Conservation (phyloP, 768 basidiomycete species). For the Boletus pseudo-olivaceus region DNA sequence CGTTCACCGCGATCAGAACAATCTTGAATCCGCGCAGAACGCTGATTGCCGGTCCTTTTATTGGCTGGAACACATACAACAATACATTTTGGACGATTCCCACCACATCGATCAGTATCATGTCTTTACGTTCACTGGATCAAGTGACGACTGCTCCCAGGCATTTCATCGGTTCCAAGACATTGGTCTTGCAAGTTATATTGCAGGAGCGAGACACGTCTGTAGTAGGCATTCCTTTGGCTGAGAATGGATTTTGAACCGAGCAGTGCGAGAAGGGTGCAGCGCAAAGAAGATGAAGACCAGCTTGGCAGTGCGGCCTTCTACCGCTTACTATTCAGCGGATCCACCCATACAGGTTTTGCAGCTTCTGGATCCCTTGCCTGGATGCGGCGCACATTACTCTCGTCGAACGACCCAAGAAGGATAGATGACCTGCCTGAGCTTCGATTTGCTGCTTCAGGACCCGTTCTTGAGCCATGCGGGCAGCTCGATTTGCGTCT, state of each 20-base stretch:
- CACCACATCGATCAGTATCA: not conserved
- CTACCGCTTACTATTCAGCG: slow-evolving; percentile 15
- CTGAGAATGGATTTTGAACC: slow-evolving; percentile 1
- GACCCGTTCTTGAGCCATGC: slow-evolving; percentile 52
- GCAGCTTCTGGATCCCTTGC: slow-evolving; percentile 25
- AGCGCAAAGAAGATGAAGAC: not conserved
- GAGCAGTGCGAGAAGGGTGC: slow-evolving; percentile 1
- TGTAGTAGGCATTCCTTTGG: not conserved
- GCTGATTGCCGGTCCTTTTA: not conserved
- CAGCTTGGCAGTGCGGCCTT: not conserved
- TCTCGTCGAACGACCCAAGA: slow-evolving; percentile 1
- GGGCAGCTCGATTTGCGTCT: slow-evolving; percentile 52
- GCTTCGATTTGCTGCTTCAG: slow-evolving; percentile 49
- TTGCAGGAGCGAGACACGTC: not conserved
- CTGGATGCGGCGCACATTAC: slow-evolving; percentile 12
- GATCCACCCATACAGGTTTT: slow-evolving; percentile 35
- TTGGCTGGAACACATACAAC: not conserved
- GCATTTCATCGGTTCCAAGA: not conserved
- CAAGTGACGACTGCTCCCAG: not conserved
- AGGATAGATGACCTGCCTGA: slow-evolving; percentile 41
- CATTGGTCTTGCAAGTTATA: not conserved
- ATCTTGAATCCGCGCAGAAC: not conserved
- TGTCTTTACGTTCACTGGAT: not conserved
- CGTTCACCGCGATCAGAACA: not conserved
- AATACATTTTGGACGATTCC: not conserved